Percentiles rank a stretch among this genome's conserved stretches.
phyloP scores from a whole-genome alignment of 192 early-diverging fungal species.

The Backusella australiensis region DNA sequence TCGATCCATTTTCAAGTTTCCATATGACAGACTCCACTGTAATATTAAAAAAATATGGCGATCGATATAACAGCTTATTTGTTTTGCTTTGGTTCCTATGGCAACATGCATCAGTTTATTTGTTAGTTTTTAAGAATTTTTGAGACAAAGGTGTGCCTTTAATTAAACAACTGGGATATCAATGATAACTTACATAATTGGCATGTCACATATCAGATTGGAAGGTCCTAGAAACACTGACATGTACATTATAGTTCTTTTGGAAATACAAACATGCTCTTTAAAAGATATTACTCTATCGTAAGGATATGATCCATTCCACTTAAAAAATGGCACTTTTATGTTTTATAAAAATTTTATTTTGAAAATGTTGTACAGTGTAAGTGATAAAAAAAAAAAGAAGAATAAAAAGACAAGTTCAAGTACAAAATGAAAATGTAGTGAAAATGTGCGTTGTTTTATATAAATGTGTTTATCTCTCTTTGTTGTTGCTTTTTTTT shows the following conservation, averaged over 20 bases:
- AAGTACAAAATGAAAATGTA: background rate
- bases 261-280: background rate
- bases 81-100: background rate
- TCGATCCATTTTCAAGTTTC: too few relatives aligned
- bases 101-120: background rate
- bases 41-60: too few relatives aligned
- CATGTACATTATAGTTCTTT: background rate
- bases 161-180: too few relatives aligned
- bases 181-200: background rate
- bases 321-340: background rate
- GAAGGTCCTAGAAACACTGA: background rate
- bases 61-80: background rate
- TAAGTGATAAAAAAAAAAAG: background rate
- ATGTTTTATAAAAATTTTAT: background rate
- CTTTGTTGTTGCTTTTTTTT: background rate
- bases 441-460: background rate
- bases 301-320: background rate
- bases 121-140: background rate
- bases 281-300: too few relatives aligned
- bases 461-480: background rate
- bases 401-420: background rate
- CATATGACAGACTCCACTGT: too few relatives aligned
- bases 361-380: background rate
- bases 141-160: background rate
- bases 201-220: background rate